Base-by-base conservation (phyloP, 352 stramenopile genomes). In the Phytophthora idaei region DNA sequence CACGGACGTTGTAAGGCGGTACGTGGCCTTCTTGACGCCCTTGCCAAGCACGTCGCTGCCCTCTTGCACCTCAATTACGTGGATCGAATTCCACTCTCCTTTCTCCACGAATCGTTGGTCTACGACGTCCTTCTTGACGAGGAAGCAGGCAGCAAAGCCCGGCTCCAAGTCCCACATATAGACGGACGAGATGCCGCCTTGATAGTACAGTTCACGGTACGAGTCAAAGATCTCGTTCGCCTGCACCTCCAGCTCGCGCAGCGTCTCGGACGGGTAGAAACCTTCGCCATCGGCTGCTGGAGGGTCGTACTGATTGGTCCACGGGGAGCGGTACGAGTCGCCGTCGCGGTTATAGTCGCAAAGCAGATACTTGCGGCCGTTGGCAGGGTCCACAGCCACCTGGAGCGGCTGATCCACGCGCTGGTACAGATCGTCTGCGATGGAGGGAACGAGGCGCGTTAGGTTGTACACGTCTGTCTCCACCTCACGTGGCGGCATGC, bases 141-240 rank as follows among this genome's bases (percentile, higher is more conserved):
- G 79, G 63, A 99, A 98, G 64, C 90, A 97, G 14, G 93, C 93
- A 0, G 91, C 94, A 76, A 98, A 98, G 42, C 90, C 92, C 3
- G 89, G 81, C 12, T 98, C 95, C 29, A 98, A 78, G 65, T 98
- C 94, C 96, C 96, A 99, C 77, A 99, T 95, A 80, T 98, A 98
- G 32, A 98, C 96, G 11, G 87, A 96, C 25, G 92, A 98, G 50
- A 96, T 87, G 42, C 92, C 93, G 10, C 91, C 88, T 61, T 97
- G 90, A 76, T 98, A 99, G 77, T 99, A 99, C 37, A 99, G 79
- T 73, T 98, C 90, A 15, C 92, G 80, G 77, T 99, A 99, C 51
- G 92, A 89, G 74, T 99, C 95, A 69, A 99, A 99, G 59, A 99
- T 92, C 77, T 98, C 93, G 74, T 99, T 99, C 11, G 92, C 89